These are phyloP conservation scores for Grosmannia huntii DNA, from an alignment of 2,329 filamentous ascomycete genomes.

Conservation along the genomic window DNA sequence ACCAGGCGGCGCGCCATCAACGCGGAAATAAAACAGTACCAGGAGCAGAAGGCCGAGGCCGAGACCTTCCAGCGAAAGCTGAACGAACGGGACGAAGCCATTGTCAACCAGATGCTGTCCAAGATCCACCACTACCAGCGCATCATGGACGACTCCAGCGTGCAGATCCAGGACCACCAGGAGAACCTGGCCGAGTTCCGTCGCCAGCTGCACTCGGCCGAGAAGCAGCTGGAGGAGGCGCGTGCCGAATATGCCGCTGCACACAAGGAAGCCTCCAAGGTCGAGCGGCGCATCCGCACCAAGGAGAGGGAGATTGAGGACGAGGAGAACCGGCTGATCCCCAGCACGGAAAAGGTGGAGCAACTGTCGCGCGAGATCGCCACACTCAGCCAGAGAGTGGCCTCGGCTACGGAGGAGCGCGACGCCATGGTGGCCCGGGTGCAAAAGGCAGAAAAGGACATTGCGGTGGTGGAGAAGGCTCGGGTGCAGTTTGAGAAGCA, in stretches of 20 bases:
- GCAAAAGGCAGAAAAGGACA: slow-evolving; percentile 64
- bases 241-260: slow-evolving; percentile 72
- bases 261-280: slow-evolving; percentile 61
- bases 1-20: slow-evolving; percentile 88
- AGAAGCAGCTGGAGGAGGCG: slow-evolving; percentile 66
- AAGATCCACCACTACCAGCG: slow-evolving; percentile 93
- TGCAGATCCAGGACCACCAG: slow-evolving; percentile 83
- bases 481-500: slow-evolving; percentile 80
- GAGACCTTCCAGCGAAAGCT: slow-evolving; percentile 88
- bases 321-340: slow-evolving; percentile 71
- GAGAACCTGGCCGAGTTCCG: slow-evolving; percentile 89
- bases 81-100: slow-evolving; percentile 78
- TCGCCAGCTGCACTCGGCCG: slow-evolving; percentile 75
- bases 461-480: slow-evolving; percentile 77
- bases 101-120: slow-evolving; percentile 90
- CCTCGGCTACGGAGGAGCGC: slow-evolving; percentile 61
- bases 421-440: slow-evolving; percentile 57
- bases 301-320: slow-evolving; percentile 84
- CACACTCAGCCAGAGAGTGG: slow-evolving; percentile 53
- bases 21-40: slow-evolving; percentile 93
- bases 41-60: slow-evolving; percentile 91
- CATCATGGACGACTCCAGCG: slow-evolving; percentile 81
- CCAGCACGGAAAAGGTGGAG: slow-evolving; percentile 82
- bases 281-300: slow-evolving; percentile 70
- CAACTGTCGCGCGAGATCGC: slow-evolving; percentile 62